phyloP scores from a whole-genome alignment of 1,284 basidiomycete species.

The Bjerkandera adusta region DNA sequence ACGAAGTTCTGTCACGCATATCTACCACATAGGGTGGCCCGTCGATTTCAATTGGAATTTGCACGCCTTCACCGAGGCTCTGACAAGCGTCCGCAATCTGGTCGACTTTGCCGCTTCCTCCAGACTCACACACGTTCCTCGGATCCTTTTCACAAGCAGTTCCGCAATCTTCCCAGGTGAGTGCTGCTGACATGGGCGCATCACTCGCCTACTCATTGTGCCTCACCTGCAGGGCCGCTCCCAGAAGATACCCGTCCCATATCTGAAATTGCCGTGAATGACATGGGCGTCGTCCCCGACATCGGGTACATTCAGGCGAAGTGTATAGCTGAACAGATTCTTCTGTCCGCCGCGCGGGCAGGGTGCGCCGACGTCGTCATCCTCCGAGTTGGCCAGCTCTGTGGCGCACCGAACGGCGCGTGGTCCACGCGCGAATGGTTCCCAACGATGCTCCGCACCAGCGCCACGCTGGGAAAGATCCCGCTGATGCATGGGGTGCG shows the following conservation, averaged over 20 bases:
- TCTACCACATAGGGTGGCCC: conserved; percentile 27
- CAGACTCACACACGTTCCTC: conserved; percentile 18
- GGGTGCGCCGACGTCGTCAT: conserved; percentile 15
- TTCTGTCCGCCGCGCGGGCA: conserved; percentile 17
- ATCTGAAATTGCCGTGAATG: conserved; percentile 14
- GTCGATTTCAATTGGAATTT: conserved; percentile 29
- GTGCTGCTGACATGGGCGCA: no score
- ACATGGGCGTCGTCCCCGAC: conserved; percentile 19
- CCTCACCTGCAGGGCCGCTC: neutral
- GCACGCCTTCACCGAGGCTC: conserved; percentile 22
- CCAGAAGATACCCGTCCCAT: no score
- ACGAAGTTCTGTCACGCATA: conserved; percentile 11
- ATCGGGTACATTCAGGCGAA: conserved; percentile 28
- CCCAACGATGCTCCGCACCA: conserved; percentile 27
- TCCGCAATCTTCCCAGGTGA: conserved; percentile 24
- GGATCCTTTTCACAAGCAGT: conserved; percentile 26
- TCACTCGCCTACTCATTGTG: no score
- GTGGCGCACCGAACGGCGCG: conserved; percentile 25
- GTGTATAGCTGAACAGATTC: conserved; percentile 26
- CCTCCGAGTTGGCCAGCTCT: conserved; percentile 27
- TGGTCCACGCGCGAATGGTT: conserved; percentile 33
- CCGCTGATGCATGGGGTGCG: conserved; percentile 23
- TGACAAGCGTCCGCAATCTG: conserved; percentile 23
- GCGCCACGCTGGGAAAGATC: conserved; percentile 25
- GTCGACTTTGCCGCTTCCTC: conserved; percentile 26